Base-by-base conservation (phyloP, 2,329 filamentous ascomycete species). In the Claviceps paspali region DNA sequence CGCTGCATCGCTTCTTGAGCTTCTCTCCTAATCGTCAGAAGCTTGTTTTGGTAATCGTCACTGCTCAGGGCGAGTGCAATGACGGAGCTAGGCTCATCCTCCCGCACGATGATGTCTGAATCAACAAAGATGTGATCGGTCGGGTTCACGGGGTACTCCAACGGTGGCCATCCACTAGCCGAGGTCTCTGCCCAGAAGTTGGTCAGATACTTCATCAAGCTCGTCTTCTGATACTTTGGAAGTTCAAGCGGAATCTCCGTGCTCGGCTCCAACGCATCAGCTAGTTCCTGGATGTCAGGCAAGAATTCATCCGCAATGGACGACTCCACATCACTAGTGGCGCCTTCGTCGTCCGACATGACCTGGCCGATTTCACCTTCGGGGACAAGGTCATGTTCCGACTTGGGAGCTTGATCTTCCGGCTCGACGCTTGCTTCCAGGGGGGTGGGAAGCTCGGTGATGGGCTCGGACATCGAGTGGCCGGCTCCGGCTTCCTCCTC, bases 161-260 rank as follows among this genome's bases (percentile, higher is more conserved):
- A 70, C 17, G 81, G 75, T 5, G 81, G 73, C 91, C 91, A 98
- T 27, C 88, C 87, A 55, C 86, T 95, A 18, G 92, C 85, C 33
- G 91, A 96, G 37, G 91, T 76, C 59, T 98, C 92, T 2, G 91
- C 92, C 91, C 91, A 98, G 57, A 98, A 98, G 50, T 88, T 95
- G 12, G 86, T 91, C 32, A 98, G 68, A 64, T 95, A 86, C 53
- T 92, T 94, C 74, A 98, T 81, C 45, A 96, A 65, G 32, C 86
- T 95, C 40, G 78, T 87, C 56, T 88, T 91, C 52, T 95, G 85
- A 52, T 96, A 85, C 51, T 85, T 94, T 1, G 86, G 85, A 10
- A 98, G 68, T 47, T 93, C 85, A 8, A 82, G 59, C 0, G 71
- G 68, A 18, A 76, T 68, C 36, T 77, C 75, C 2, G 65, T 64